phyloP scores from a whole-genome alignment of 176 grass and related monocot species.

The Pontederia paniculata region DNA sequence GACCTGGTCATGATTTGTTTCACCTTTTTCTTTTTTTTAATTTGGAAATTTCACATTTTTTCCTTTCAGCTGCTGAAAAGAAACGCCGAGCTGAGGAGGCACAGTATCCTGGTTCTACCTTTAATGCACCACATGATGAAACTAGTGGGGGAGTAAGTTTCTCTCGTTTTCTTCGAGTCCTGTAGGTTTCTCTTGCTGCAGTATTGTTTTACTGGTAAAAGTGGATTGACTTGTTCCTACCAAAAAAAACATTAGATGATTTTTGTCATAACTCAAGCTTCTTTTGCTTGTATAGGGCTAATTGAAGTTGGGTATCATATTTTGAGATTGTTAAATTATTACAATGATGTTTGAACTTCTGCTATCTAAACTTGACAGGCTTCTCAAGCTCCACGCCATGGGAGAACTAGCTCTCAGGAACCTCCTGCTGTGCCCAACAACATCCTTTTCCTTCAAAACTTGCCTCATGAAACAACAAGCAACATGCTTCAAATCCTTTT shows the following conservation, averaged over 20 bases:
- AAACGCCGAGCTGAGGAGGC: constrained; percentile 58
- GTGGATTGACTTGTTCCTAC: no score
- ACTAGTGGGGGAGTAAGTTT: constrained; percentile 76
- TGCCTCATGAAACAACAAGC: constrained; percentile 66
- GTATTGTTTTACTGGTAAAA: no score
- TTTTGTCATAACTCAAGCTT: not conserved
- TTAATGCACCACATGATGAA: constrained; percentile 38
- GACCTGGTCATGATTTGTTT: constrained; percentile 5
- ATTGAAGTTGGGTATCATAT: constrained; percentile 2
- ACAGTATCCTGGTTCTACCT: constrained; percentile 29
- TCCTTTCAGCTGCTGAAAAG: constrained; percentile 52
- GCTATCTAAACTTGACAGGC: constrained; percentile 20
- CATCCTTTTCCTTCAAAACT: constrained; percentile 91
- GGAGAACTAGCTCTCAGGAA: constrained; percentile 33
- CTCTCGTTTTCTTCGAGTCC: no score
- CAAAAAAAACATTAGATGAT: no score
- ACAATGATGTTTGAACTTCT: not conserved
- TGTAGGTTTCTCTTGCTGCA: not conserved
- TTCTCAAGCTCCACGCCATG: constrained; percentile 38
- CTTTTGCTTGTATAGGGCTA: not conserved
- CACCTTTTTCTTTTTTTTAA: constrained; percentile 2
- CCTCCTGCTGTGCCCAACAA: constrained; percentile 67
- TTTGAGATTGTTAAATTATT: constrained; percentile 11
- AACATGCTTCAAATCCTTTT: constrained; percentile 97
- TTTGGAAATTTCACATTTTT: constrained; percentile 22